Evolutionary conservation across 2,329 filamentous ascomycete species (phyloP), one percentile per base, ranked within the genome.

Genomic region (Huntiella omanensis): DNA sequence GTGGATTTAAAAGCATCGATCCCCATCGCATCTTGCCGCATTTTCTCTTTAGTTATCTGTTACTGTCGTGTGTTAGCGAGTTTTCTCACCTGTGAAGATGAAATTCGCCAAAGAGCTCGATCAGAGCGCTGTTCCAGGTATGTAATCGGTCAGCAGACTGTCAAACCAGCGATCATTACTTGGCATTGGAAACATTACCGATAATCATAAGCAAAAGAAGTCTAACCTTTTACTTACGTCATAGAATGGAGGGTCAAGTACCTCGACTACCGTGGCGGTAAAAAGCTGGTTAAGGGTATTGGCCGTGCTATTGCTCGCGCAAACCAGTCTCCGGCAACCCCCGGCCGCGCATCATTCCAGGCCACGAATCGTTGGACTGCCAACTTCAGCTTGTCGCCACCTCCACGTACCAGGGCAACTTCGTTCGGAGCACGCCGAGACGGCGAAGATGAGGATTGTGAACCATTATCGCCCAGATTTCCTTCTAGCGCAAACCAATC

Each of bases 251-350:
- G 83, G 56, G 73, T 79, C 60, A 93, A 94, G 62, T 96, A 95
- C 61, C 72, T 96, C 55, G 77, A 95, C 63, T 96, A 96, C 69
- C 94, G 93, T 70, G 77, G 77, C 48, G 88, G 86, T 50, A 96
- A 96, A 65, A 95, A 95, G 65, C 80, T 86, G 59, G 71, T 96
- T 61, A 96, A 95, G 62, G 77, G 77, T 48, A 78, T 95, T 45
- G 64, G 71, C 17, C 74, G 80, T 51, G 84, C 85, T 49, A 71
- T 91, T 51, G 69, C 73, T 65, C 63, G 75, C 65, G 61, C 74
- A 58, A 66, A 71, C 50, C 60, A 65, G 49, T 71, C 73, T 0
- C 72, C 76, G 7, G 40, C 43, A n/a, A 28, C 35, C n/a, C 33
- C 17, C 11, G n/a, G 35, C 1, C 28, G 35, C 8, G 41, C 42